These are phyloP conservation scores for Suillus occidentalis DNA, from an alignment of 768 basidiomycete genomes.

Conservation along the genomic window DNA sequence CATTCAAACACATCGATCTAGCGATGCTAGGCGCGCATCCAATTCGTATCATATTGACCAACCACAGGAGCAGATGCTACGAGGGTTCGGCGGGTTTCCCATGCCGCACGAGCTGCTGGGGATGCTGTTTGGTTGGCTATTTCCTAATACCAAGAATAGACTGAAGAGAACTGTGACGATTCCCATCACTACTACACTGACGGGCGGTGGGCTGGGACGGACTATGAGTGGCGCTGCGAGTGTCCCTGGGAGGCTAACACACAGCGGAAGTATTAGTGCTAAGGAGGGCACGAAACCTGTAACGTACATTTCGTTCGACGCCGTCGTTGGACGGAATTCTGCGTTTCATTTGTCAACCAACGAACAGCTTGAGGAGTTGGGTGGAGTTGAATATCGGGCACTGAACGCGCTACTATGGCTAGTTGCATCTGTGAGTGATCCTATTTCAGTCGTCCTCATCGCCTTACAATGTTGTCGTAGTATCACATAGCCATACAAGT, in stretches of 20 bases:
- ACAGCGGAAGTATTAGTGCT: conserved; percentile 17
- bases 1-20: conserved; percentile 11
- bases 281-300: conserved; percentile 52
- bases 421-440: conserved; percentile 62
- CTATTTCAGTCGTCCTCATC: background rate
- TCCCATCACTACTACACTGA: conserved; percentile 63
- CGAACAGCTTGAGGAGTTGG: conserved; percentile 88
- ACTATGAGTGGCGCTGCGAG: conserved; percentile 28
- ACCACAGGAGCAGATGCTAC: conserved; percentile 33
- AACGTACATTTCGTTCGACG: conserved; percentile 84
- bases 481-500: conserved; percentile 79
- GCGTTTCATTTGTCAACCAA: conserved; percentile 64
- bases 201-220: conserved; percentile 30
- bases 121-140: conserved; percentile 49
- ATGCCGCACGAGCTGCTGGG: conserved; percentile 61
- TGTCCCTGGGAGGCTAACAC: conserved; percentile 20
- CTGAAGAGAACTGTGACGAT: conserved; percentile 75
- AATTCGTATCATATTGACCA: conserved; percentile 13
- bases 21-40: conserved; percentile 4
- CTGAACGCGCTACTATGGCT: conserved; percentile 82
- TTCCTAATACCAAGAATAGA: conserved; percentile 60
- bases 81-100: conserved; percentile 73
- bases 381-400: conserved; percentile 91
- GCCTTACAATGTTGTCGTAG: conserved; percentile 38
- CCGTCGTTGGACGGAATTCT: conserved; percentile 82